phyloP scores from a whole-genome alignment of 1,139 yeast species.

The Yamadazyma dushanensis region DNA sequence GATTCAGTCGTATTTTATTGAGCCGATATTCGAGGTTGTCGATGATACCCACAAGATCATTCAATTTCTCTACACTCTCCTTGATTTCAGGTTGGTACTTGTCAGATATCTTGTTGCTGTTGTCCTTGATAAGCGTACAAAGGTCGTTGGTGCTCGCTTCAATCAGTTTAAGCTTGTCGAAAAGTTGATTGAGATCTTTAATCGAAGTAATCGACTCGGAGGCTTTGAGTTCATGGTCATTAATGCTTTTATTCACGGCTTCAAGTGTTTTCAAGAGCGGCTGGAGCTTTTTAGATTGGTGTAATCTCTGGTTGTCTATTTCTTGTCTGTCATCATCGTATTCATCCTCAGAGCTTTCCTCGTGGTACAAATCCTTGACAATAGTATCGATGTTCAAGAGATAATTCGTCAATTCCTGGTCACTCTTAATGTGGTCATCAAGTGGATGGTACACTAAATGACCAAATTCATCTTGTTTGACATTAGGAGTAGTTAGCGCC shows the following conservation, averaged over 20 bases:
- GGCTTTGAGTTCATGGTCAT: slow-evolving; percentile 3
- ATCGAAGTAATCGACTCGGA: background rate
- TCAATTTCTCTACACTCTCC: slow-evolving; percentile 28
- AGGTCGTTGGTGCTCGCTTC: slow-evolving; percentile 12
- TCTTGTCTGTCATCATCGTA: slow-evolving; percentile 3
- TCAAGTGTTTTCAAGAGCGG: slow-evolving; percentile 16
- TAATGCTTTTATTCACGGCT: slow-evolving; percentile 13
- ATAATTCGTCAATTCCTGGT: slow-evolving; percentile 27
- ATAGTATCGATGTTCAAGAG: slow-evolving; percentile 36
- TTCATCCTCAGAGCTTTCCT: slow-evolving; percentile 7
- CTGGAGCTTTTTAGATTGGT: slow-evolving; percentile 6
- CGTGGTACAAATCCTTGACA: slow-evolving; percentile 18
- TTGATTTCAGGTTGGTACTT: slow-evolving; percentile 29
- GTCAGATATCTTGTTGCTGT: slow-evolving; percentile 14
- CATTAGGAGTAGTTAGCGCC: slow-evolving; percentile 8
- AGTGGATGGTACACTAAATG: slow-evolving; percentile 9
- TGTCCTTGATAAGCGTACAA: slow-evolving; percentile 6
- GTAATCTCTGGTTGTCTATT: background rate
- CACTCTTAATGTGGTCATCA: slow-evolving; percentile 13
- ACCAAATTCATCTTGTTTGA: slow-evolving; percentile 9
- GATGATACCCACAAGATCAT: slow-evolving; percentile 27
- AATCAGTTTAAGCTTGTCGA: slow-evolving; percentile 8
- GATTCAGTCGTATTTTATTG: slow-evolving; percentile 22
- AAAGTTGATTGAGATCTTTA: slow-evolving; percentile 11
- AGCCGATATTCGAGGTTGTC: slow-evolving; percentile 30